A percentile compares a stretch with the other conserved stretches of the same genome.
These are phyloP conservation scores for Chlorophyllum brunneum DNA, from an alignment of 768 basidiomycete genomes.

Conservation along the genomic window DNA sequence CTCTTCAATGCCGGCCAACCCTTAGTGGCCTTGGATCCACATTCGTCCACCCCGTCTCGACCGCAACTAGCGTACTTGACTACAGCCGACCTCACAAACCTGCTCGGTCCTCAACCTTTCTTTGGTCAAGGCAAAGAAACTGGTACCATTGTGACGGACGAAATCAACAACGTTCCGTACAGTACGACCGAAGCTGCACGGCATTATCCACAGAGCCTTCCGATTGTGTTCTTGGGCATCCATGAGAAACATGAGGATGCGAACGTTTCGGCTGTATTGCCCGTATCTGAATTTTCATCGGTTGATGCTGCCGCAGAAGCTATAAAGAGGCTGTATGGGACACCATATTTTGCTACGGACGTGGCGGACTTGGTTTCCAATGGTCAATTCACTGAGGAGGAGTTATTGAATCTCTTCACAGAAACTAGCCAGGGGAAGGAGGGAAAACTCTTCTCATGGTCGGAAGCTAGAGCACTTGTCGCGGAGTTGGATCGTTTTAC, in stretches of 20 bases:
- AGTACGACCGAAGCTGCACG: slow-evolving; percentile 52
- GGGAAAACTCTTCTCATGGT: slow-evolving; percentile 54
- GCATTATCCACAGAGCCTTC: slow-evolving; percentile 41
- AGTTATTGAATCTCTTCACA: slow-evolving; percentile 37
- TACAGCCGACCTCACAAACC: slow-evolving; percentile 55
- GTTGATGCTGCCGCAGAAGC: slow-evolving; percentile 37
- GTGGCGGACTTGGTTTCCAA: slow-evolving; percentile 44
- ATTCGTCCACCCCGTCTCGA: slow-evolving; percentile 24
- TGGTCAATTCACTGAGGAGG: slow-evolving; percentile 20
- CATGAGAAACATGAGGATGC: slow-evolving; percentile 44
- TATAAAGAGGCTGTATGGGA: slow-evolving; percentile 66
- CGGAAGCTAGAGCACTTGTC: slow-evolving; percentile 62
- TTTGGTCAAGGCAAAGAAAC: slow-evolving; percentile 65
- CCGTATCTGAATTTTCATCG: slow-evolving; percentile 61
- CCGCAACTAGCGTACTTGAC: slow-evolving; percentile 45
- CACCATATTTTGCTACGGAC: slow-evolving; percentile 83
- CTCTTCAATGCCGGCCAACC: slow-evolving; percentile 74
- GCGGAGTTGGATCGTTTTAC: slow-evolving; percentile 56
- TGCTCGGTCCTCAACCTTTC: slow-evolving; percentile 66
- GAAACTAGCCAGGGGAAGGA: slow-evolving; percentile 34
- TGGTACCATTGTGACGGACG: slow-evolving; percentile 31
- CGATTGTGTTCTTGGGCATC: slow-evolving; percentile 78
- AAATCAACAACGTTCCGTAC: slow-evolving; percentile 22
- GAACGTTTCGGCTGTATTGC: slow-evolving; percentile 46
- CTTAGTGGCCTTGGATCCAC: too few species aligned